Evolutionary conservation across 2,329 filamentous ascomycete genomes (phyloP).

Genomic region (Microdochium paspali): DNA sequence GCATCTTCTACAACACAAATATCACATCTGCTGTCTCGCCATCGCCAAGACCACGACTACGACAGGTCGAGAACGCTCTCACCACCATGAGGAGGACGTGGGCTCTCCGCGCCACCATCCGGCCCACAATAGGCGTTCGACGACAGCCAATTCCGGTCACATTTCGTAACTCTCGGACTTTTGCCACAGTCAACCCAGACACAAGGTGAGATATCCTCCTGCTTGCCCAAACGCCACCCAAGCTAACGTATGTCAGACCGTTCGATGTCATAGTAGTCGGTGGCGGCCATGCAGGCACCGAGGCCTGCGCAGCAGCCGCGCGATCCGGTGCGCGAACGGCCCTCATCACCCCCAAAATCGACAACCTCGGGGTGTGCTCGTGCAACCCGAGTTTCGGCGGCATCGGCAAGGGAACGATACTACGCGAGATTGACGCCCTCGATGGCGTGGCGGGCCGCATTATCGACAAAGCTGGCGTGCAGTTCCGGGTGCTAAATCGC

Average conservation of each 20-base stretch:
- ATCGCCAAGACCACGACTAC: too few species aligned
- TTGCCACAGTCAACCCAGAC: slow-evolving; percentile 21
- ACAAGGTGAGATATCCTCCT: slow-evolving; percentile 15
- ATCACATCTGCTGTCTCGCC: too few species aligned
- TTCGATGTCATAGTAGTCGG: slow-evolving; percentile 95
- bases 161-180: slow-evolving; percentile 8
- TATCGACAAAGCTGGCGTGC: slow-evolving; percentile 89
- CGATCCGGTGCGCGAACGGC: slow-evolving; percentile 82
- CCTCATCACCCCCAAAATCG: slow-evolving; percentile 76
- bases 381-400: slow-evolving; percentile 97
- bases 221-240: not conserved
- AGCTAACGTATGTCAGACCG: slow-evolving; percentile 32
- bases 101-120: slow-evolving; percentile 15
- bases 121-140: slow-evolving; percentile 10
- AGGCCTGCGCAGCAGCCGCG: slow-evolving; percentile 86
- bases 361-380: slow-evolving; percentile 89
- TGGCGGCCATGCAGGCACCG: slow-evolving; percentile 89
- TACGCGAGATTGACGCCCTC: slow-evolving; percentile 89
- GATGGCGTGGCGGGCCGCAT: slow-evolving; percentile 83
- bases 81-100: slow-evolving; percentile 19
- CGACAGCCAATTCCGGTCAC: slow-evolving; percentile 6
- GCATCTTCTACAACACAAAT: too few species aligned
- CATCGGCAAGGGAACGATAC: slow-evolving; percentile 96
- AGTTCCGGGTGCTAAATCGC: slow-evolving; percentile 82
- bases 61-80: not conserved